These are phyloP conservation scores for Senna siamea DNA, from an alignment of 306 rosid genomes.

Conservation along the genomic window DNA sequence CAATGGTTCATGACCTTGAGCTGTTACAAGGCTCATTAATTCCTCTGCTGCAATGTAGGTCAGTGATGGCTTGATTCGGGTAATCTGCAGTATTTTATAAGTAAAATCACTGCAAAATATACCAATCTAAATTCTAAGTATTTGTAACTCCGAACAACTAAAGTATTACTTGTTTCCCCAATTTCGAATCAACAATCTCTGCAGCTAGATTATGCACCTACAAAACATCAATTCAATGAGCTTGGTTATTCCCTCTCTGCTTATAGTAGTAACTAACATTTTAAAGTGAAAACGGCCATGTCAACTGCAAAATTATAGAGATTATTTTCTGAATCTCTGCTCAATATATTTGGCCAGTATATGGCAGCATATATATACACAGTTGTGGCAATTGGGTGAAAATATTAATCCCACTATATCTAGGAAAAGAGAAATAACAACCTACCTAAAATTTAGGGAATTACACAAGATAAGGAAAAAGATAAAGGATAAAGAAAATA, in stretches of 20 bases:
- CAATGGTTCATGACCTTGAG: conserved; percentile 72
- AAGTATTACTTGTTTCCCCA: conserved; percentile 89
- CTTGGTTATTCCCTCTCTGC: conserved; percentile 13
- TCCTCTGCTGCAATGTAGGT: conserved; percentile 89
- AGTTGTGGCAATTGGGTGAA: too few relatives aligned
- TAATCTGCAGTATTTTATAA: conserved; percentile 57
- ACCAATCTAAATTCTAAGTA: conserved; percentile 26
- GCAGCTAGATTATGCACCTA: conserved; percentile 94
- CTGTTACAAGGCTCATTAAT: conserved; percentile 97
- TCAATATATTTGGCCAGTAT: too few relatives aligned
- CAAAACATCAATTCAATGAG: conserved; percentile 38
- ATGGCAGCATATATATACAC: too few relatives aligned
- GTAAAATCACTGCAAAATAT: conserved; percentile 15
- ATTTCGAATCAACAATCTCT: conserved; percentile 82
- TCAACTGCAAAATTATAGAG: not conserved
- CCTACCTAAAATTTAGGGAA: too few relatives aligned
- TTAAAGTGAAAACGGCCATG: conserved; percentile 1
- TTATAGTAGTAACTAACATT: not conserved
- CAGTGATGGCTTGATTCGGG: conserved; percentile 81
- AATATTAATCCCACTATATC: too few relatives aligned
- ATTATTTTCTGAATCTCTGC: too few relatives aligned
- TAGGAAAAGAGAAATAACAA: too few relatives aligned
- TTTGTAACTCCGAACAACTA: conserved; percentile 29
- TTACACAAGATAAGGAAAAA: too few relatives aligned
- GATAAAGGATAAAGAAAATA: too few relatives aligned